A percentile compares a stretch with the other conserved stretches of the same genome.
These are phyloP conservation scores for Anastatica hierochuntica DNA, from an alignment of 345 rosid genomes.

Conservation along the genomic window DNA sequence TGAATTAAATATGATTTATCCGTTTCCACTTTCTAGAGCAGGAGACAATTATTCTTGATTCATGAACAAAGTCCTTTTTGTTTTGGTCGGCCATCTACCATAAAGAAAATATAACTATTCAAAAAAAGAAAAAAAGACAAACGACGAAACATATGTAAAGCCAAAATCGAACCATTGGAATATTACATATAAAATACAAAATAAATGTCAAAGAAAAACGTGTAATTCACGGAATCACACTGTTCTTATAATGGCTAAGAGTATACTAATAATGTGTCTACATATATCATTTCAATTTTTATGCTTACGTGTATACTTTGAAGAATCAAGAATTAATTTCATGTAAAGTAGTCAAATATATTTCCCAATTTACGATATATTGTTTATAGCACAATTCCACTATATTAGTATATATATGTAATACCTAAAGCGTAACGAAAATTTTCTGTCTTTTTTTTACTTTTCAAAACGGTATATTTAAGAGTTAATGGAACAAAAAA, in stretches of 20 bases:
- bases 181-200: not conserved
- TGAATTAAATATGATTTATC: too few species aligned
- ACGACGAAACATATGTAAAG: not conserved
- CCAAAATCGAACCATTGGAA: slow-evolving; percentile 7
- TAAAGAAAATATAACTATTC: not conserved
- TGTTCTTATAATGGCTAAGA: slow-evolving; percentile 17
- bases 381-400: too few species aligned
- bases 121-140: not conserved
- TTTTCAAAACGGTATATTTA: too few species aligned
- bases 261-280: not conserved
- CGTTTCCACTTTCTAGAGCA: too few species aligned
- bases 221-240: slow-evolving; percentile 9
- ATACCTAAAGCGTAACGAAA: too few species aligned
- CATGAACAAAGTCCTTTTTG: not conserved
- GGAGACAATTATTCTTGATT: not conserved
- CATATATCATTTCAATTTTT: not conserved
- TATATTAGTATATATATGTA: too few species aligned
- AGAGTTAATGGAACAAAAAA: too few species aligned
- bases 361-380: too few species aligned
- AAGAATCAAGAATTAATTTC: too few species aligned
- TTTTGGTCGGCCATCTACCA: slow-evolving; percentile 25
- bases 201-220: slow-evolving; percentile 8
- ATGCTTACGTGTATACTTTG: not conserved
- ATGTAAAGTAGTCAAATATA: too few species aligned
- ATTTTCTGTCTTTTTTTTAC: too few species aligned